phyloP scores from a whole-genome alignment of 1,284 basidiomycete species.

The Heliocybe sulcata region DNA sequence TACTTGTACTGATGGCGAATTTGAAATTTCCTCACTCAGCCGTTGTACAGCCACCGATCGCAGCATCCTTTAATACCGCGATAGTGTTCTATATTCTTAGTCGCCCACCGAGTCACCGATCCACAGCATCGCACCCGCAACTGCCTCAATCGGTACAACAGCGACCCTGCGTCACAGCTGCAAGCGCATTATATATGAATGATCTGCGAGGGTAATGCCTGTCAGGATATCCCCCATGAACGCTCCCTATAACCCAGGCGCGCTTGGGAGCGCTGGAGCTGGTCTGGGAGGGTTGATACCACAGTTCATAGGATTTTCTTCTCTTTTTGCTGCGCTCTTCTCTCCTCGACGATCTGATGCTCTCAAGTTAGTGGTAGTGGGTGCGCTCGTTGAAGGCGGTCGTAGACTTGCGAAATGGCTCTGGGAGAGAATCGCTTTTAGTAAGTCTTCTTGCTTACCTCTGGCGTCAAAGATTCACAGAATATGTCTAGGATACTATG shows the following conservation, averaged over 20 bases:
- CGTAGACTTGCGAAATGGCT: slow-evolving; percentile 36
- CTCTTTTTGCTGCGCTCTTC: slow-evolving; percentile 1
- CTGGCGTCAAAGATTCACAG: background rate
- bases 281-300: background rate
- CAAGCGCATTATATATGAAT: background rate
- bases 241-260: background rate
- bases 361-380: slow-evolving; percentile 30
- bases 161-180: too few relatives aligned
- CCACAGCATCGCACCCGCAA: background rate
- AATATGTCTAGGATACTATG: slow-evolving; percentile 30
- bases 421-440: slow-evolving; percentile 31
- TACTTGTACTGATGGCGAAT: background rate
- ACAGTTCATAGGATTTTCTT: background rate
- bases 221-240: background rate
- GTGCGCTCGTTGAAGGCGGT: slow-evolving; percentile 35
- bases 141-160: too few relatives aligned
- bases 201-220: background rate
- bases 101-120: too few relatives aligned
- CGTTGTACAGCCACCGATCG: background rate
- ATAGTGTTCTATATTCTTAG: too few relatives aligned
- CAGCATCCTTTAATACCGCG: too few relatives aligned
- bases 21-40: background rate
- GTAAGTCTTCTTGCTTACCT: slow-evolving; percentile 21
- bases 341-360: background rate
- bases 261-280: background rate